These are phyloP conservation scores for Lodderomyces parapsilosis DNA, from an alignment of 1,139 yeast genomes.

Conservation along the genomic window DNA sequence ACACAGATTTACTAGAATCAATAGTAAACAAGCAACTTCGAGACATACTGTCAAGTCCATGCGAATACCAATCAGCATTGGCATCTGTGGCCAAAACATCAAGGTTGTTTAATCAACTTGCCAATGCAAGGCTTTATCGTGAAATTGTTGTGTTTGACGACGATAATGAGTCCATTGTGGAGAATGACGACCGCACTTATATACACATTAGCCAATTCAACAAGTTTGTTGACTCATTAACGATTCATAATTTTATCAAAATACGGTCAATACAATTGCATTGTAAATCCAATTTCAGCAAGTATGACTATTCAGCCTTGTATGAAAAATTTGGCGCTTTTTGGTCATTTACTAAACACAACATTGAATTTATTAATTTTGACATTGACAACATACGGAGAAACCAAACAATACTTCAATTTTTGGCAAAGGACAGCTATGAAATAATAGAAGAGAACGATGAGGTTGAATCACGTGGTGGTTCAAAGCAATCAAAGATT, in stretches of 20 bases:
- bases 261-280: constrained; percentile 14
- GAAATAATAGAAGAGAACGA: constrained; percentile 15
- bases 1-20: constrained; percentile 1
- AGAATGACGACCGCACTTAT: constrained; percentile 6
- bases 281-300: constrained; percentile 15
- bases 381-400: constrained; percentile 14
- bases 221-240: constrained; percentile 9
- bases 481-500: constrained; percentile 5
- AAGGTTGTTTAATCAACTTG: constrained; percentile 7
- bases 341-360: constrained; percentile 11
- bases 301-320: constrained; percentile 12
- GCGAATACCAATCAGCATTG: constrained; percentile 7
- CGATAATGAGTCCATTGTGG: constrained; percentile 11
- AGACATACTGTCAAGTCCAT: constrained; percentile 1
- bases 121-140: constrained; percentile 11
- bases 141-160: constrained; percentile 14
- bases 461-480: constrained; percentile 6
- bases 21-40: constrained; percentile 1
- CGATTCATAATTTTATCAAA: constrained; percentile 9
- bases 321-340: constrained; percentile 10
- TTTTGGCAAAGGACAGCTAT: constrained; percentile 8
- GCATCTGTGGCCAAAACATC: constrained; percentile 10
- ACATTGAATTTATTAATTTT: constrained; percentile 15
- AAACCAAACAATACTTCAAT: constrained; percentile 14
- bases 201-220: constrained; percentile 11